Conservation (phyloP, 257 asterid species). For the Solanum phureja region DNA sequence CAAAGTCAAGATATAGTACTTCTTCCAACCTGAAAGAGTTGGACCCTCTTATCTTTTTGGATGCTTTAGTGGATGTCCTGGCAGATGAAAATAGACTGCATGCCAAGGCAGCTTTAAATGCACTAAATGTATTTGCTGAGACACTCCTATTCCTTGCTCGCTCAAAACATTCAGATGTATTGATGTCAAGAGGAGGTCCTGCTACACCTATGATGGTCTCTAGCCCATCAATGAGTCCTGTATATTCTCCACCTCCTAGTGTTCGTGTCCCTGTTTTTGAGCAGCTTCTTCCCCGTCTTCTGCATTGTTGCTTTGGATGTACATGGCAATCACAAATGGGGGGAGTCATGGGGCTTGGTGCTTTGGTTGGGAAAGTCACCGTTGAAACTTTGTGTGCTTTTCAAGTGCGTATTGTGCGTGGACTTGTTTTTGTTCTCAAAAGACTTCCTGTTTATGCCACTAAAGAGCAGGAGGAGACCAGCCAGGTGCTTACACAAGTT, state of each 20-base stretch:
- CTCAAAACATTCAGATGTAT: constrained; percentile 67
- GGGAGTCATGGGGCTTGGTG: constrained; percentile 97
- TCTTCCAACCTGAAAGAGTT: constrained; percentile 76
- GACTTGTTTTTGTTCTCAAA: constrained; percentile 87
- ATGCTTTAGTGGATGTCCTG: constrained; percentile 90
- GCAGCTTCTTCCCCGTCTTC: constrained; percentile 89
- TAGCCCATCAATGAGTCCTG: constrained; percentile 99
- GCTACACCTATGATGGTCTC: constrained; percentile 95
- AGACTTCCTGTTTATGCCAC: constrained; percentile 89
- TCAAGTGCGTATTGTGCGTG: constrained; percentile 88
- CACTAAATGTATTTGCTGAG: constrained; percentile 69
- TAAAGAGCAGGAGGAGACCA: constrained; percentile 95
- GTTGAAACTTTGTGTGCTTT: constrained; percentile 74
- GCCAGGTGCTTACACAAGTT: constrained; percentile 95
- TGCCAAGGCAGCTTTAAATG: constrained; percentile 86
- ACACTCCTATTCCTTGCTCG: constrained; percentile 88
- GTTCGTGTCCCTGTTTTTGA: constrained; percentile 93
- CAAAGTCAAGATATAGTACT: constrained; percentile 52
- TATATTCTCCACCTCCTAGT: constrained; percentile 95
- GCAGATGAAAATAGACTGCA: constrained; percentile 85
- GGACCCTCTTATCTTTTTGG: constrained; percentile 91
- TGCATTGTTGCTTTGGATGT: constrained; percentile 91
- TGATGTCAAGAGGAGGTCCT: constrained; percentile 84
- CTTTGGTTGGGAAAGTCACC: constrained; percentile 91
- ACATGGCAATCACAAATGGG: constrained; percentile 99